These are phyloP conservation scores for Euphorbia pulcherrima DNA, from an alignment of 345 rosid species.

Conservation along the genomic window DNA sequence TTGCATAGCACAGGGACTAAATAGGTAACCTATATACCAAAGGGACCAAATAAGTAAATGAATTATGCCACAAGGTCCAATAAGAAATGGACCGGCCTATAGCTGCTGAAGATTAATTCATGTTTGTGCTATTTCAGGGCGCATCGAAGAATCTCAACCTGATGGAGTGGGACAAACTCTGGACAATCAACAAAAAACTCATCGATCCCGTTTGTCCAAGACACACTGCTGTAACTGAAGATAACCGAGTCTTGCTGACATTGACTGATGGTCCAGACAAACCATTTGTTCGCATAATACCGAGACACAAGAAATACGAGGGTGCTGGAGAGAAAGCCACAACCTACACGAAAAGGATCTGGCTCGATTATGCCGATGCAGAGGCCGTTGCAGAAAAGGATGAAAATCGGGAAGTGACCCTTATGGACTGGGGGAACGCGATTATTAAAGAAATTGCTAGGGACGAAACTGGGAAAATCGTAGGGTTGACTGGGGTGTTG, in stretches of 20 bases:
- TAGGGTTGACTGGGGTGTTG: slow-evolving; percentile 52
- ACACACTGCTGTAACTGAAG: slow-evolving; percentile 84
- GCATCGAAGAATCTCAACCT: slow-evolving; percentile 91
- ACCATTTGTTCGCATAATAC: slow-evolving; percentile 67
- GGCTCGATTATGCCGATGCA: slow-evolving; percentile 81
- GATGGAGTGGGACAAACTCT: slow-evolving; percentile 98
- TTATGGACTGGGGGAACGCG: slow-evolving; percentile 96
- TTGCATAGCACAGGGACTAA: too few relatives aligned
- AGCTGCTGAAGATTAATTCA: not conserved
- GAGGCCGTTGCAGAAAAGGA: slow-evolving; percentile 55
- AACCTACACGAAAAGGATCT: slow-evolving; percentile 66
- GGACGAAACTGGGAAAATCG: slow-evolving; percentile 56
- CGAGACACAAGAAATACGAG: slow-evolving; percentile 82
- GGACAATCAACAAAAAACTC: slow-evolving; percentile 91
- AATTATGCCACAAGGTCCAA: too few relatives aligned
- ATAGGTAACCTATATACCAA: too few relatives aligned
- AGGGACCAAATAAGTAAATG: too few relatives aligned
- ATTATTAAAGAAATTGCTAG: slow-evolving; percentile 59
- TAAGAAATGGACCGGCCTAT: not conserved
- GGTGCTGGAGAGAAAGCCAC: slow-evolving; percentile 95
- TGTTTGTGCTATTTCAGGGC: slow-evolving; percentile 45
- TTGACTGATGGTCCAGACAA: slow-evolving; percentile 62
- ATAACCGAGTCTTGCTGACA: slow-evolving; percentile 50
- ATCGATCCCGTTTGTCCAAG: slow-evolving; percentile 93
- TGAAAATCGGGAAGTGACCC: slow-evolving; percentile 52